A percentile compares a stretch with the other conserved stretches of the same genome.
Evolutionary conservation across 257 asterid species (phyloP).

Genomic region (Solanum sejunctum): DNA sequence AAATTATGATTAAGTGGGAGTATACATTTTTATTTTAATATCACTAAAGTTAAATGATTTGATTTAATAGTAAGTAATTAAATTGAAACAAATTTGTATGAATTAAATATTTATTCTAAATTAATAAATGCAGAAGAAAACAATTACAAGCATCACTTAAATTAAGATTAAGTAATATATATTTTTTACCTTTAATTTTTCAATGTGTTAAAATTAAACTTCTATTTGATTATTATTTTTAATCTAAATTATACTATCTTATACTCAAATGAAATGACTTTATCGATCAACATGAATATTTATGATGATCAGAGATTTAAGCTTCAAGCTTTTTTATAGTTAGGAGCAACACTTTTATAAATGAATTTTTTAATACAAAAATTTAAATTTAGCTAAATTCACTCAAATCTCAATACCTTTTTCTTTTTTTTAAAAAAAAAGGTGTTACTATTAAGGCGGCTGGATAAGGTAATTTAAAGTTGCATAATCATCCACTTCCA

Average conservation of each 20-base stretch:
- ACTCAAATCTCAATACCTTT: no score
- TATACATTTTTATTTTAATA: not conserved
- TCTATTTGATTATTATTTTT: no score
- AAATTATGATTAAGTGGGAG: not conserved
- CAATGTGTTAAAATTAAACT: not conserved
- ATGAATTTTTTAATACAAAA: not conserved
- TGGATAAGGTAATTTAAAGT: not conserved
- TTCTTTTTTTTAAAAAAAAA: no score
- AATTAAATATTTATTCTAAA: not conserved
- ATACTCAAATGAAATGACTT: no score
- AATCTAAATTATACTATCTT: no score
- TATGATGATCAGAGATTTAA: no score
- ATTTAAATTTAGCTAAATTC: not conserved
- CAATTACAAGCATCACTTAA: not conserved
- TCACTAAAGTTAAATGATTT: not conserved
- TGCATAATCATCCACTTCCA: not conserved
- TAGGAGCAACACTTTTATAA: no score
- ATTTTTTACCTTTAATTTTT: no score
- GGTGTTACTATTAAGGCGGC: not conserved
- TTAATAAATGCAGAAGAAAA: not conserved
- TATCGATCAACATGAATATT: no score
- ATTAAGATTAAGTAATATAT: no score
- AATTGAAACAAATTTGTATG: no score
- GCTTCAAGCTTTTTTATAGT: no score
- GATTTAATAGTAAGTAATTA: not conserved